These are phyloP conservation scores for Didymellaceae sp. DNA, from an alignment of 2,329 filamentous ascomycete genomes.

Conservation along the genomic window DNA sequence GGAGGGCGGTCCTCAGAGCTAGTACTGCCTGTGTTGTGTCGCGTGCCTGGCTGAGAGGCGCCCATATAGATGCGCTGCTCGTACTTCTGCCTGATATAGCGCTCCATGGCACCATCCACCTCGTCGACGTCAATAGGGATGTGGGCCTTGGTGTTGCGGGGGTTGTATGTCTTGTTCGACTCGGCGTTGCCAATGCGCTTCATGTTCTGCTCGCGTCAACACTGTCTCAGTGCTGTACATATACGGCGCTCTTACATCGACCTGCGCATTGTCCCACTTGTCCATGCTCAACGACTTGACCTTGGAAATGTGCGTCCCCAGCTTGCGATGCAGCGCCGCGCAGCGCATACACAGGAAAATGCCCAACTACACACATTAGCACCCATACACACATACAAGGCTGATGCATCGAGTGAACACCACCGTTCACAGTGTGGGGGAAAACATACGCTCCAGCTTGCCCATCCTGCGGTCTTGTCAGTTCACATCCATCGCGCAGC, in stretches of 20 bases:
- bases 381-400: neutral
- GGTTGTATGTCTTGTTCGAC: conserved; percentile 90
- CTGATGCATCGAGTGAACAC: neutral
- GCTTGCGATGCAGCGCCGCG: conserved; percentile 90
- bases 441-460: conserved; percentile 86
- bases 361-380: conserved; percentile 69
- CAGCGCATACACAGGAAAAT: conserved; percentile 98
- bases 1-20: conserved; percentile 63
- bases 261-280: conserved; percentile 93
- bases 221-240: neutral
- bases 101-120: conserved; percentile 91
- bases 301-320: conserved; percentile 97
- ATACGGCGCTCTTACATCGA: conserved; percentile 71
- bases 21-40: conserved; percentile 64
- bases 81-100: conserved; percentile 95
- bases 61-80: conserved; percentile 65
- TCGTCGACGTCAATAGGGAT: conserved; percentile 92
- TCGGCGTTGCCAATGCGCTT: conserved; percentile 84
- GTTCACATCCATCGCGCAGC: conserved; percentile 14
- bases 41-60: conserved; percentile 50
- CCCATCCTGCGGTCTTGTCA: conserved; percentile 72
- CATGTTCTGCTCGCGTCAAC: conserved; percentile 73
- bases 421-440: neutral
- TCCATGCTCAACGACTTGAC: conserved; percentile 99
- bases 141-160: conserved; percentile 79